Evolutionary conservation across 106 monocot genomes (phyloP).

Genomic region (Triglochin maritima): DNA sequence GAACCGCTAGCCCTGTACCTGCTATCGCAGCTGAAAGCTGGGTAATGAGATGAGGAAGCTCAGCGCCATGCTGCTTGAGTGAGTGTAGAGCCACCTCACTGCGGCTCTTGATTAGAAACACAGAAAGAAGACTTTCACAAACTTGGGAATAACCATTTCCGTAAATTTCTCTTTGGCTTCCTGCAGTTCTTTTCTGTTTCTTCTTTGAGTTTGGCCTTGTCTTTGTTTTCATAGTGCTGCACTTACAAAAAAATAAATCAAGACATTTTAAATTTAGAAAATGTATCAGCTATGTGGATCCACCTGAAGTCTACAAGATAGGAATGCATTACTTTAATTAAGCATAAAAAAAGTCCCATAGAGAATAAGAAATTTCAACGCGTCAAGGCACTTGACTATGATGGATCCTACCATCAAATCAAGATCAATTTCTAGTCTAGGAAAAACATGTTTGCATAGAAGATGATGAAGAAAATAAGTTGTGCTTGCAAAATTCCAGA

Average conservation of each 20-base stretch:
- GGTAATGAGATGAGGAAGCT: constrained; percentile 43
- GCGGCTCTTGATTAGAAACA: constrained; percentile 28
- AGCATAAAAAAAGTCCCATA: too few relatives aligned
- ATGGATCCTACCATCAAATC: too few relatives aligned
- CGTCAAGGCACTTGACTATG: too few relatives aligned
- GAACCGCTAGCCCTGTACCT: constrained; percentile 70
- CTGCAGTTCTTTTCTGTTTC: constrained; percentile 29
- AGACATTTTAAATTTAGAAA: too few relatives aligned
- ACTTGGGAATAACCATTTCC: constrained; percentile 34
- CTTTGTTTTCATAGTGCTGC: constrained; percentile 31
- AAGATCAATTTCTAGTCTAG: too few relatives aligned
- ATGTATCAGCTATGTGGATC: too few relatives aligned
- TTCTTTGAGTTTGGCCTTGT: constrained; percentile 44
- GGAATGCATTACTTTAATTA: too few relatives aligned
- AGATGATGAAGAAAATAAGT: not conserved
- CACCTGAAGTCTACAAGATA: too few relatives aligned
- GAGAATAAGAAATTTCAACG: too few relatives aligned
- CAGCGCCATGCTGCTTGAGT: constrained; percentile 50
- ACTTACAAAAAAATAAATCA: too few relatives aligned
- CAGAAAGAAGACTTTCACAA: constrained; percentile 54
- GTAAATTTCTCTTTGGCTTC: constrained; percentile 34
- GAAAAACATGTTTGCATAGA: not conserved
- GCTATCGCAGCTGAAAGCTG: constrained; percentile 59
- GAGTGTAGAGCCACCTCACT: constrained; percentile 18
- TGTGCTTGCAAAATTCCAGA: not conserved